Percentiles rank a stretch among this genome's conserved stretches.
phyloP scores from a whole-genome alignment of 345 rosid species.

The Geranium brycei region DNA sequence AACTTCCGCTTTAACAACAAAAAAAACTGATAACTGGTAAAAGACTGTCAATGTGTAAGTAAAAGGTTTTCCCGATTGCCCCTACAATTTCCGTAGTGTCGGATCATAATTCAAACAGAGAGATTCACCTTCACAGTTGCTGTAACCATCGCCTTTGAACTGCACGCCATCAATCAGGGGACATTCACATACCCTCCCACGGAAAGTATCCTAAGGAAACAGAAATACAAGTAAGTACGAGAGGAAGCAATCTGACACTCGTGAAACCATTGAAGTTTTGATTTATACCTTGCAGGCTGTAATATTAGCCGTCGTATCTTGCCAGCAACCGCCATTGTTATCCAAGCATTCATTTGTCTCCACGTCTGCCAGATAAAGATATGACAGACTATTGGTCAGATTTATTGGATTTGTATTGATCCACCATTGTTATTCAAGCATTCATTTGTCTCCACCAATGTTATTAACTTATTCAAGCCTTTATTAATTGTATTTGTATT shows the following conservation, averaged over 20 bases:
- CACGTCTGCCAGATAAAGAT: constrained; percentile 41
- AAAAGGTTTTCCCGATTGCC: no score
- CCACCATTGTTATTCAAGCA: no score
- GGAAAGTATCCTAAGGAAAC: constrained; percentile 75
- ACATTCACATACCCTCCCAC: constrained; percentile 90
- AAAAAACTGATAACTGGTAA: no score
- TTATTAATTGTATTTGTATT: no score
- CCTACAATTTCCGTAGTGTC: no score
- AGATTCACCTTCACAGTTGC: constrained; percentile 65
- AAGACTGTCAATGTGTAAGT: no score
- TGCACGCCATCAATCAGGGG: constrained; percentile 86
- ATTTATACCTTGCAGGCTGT: constrained; percentile 85
- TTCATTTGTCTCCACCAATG: no score
- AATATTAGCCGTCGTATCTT: constrained; percentile 61
- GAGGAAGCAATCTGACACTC: neutral
- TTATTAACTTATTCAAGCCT: no score
- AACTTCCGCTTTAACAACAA: no score
- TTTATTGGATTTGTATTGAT: no score
- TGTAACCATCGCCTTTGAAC: constrained; percentile 96
- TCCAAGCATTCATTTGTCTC: constrained; percentile 95
- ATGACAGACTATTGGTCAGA: neutral
- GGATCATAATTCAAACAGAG: neutral
- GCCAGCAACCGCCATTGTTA: constrained; percentile 93
- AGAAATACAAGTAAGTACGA: neutral
- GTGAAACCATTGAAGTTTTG: constrained; percentile 6